These are phyloP conservation scores for Rhodotorula sp. DNA, from an alignment of 1,284 basidiomycete species.

Conservation along the genomic window DNA sequence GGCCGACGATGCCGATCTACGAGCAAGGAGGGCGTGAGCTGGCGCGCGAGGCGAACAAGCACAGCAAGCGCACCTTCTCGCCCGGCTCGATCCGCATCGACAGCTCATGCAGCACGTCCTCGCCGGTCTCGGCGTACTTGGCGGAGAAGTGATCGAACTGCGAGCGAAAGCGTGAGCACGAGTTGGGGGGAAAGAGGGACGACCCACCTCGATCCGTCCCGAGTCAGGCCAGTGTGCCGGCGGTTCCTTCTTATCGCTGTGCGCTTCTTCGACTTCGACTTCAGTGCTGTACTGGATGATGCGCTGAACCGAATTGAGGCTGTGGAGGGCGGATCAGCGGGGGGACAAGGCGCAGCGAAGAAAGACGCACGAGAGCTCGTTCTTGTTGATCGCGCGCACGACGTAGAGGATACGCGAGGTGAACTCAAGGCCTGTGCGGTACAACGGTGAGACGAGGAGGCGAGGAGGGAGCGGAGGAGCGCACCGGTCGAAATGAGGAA, in stretches of 20 bases:
- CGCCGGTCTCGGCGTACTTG: slow-evolving; percentile 68
- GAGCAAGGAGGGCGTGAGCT: not conserved
- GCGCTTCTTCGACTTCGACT: slow-evolving; percentile 52
- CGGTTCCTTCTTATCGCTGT: slow-evolving; percentile 67
- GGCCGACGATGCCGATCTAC: slow-evolving; percentile 69
- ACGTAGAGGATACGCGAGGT: slow-evolving; percentile 41
- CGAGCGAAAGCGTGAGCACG: slow-evolving; percentile 44
- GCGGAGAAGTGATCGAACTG: slow-evolving; percentile 64
- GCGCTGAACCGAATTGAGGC: slow-evolving; percentile 65
- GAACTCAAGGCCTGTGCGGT: slow-evolving; percentile 28
- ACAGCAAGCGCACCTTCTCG: slow-evolving; percentile 58
- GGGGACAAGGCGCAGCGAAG: not conserved
- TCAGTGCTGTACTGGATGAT: slow-evolving; percentile 82
- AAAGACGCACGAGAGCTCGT: slow-evolving; percentile 18
- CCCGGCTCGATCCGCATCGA: slow-evolving; percentile 65
- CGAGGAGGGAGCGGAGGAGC: not conserved
- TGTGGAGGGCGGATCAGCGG: not conserved
- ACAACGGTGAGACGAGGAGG: not conserved
- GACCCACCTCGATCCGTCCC: slow-evolving; percentile 30
- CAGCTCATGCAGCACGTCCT: slow-evolving; percentile 69
- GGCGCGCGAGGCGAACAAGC: slow-evolving; percentile 47
- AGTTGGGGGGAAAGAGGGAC: slow-evolving; percentile 51
- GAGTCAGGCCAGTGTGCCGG: slow-evolving; percentile 58
- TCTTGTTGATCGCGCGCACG: slow-evolving; percentile 39
- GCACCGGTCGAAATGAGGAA: slow-evolving; percentile 37